A percentile compares a stretch with the other conserved stretches of the same genome.
These are phyloP conservation scores for Mallotus nudiflorus DNA, from an alignment of 345 rosid species.

Conservation along the genomic window DNA sequence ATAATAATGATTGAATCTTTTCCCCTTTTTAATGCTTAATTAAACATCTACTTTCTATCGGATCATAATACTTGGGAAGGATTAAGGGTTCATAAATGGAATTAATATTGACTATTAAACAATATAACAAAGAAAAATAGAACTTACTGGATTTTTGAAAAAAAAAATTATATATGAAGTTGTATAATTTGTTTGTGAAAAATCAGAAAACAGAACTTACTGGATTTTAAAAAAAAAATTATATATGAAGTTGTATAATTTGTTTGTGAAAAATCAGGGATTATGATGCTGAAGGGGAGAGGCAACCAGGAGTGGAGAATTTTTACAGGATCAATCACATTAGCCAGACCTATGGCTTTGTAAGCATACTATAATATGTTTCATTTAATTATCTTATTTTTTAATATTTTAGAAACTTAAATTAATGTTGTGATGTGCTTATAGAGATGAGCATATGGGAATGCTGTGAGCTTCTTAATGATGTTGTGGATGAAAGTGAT, in stretches of 20 bases:
- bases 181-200: too few species aligned
- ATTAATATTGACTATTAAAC: too few species aligned
- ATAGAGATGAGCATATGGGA: constrained; percentile 74
- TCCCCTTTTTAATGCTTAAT: too few species aligned
- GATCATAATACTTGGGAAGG: too few species aligned
- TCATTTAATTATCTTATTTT: neutral
- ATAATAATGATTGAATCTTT: too few species aligned
- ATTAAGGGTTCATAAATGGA: too few species aligned
- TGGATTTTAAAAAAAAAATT: too few species aligned
- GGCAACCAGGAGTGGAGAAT: constrained; percentile 69
- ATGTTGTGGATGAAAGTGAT: constrained; percentile 69
- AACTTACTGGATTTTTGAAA: too few species aligned
- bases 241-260: neutral
- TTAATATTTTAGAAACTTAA: neutral
- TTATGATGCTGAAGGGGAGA: constrained; percentile 69
- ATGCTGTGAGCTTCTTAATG: constrained; percentile 63
- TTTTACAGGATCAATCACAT: constrained; percentile 75
- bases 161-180: too few species aligned
- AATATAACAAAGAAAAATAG: too few species aligned
- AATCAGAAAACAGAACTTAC: too few species aligned
- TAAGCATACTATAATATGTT: constrained; percentile 19
- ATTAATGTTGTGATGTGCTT: neutral
- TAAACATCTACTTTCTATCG: too few species aligned
- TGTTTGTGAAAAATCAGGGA: constrained; percentile 41
- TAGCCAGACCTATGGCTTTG: constrained; percentile 79